Evolutionary conservation across 306 rosid species (phyloP).

Genomic region (Abrus pulchellus): DNA sequence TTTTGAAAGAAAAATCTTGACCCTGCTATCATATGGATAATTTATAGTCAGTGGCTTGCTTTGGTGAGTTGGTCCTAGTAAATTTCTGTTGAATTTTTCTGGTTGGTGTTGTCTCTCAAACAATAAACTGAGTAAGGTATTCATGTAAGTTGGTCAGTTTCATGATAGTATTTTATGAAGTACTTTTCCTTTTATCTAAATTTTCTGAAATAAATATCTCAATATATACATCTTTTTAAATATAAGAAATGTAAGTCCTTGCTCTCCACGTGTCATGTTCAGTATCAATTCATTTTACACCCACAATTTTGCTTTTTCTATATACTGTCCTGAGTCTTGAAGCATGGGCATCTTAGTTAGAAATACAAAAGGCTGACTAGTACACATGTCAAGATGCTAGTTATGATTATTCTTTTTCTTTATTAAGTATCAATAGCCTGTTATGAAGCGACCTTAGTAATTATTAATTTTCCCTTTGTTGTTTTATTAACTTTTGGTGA

Average conservation of each 20-base stretch:
- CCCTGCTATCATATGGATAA: constrained; percentile 13
- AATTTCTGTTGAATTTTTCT: constrained; percentile 23
- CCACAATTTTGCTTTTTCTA: too few relatives aligned
- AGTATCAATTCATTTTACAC: too few relatives aligned
- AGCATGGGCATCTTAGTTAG: too few relatives aligned
- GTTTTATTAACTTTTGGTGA: constrained; percentile 25
- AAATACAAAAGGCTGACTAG: background rate
- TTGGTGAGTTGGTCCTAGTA: constrained; percentile 35
- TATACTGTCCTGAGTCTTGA: too few relatives aligned
- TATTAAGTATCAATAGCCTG: constrained; percentile 22
- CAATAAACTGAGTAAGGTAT: constrained; percentile 29
- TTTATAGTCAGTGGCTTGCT: constrained; percentile 19
- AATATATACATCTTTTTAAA: background rate
- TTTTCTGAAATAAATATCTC: constrained; percentile 15
- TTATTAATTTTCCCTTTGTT: constrained; percentile 27
- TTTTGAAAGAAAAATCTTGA: constrained; percentile 26
- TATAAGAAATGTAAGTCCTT: too few relatives aligned
- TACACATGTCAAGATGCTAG: constrained; percentile 11
- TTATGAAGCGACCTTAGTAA: constrained; percentile 15
- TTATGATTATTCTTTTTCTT: background rate
- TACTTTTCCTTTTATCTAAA: constrained; percentile 24
- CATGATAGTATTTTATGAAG: constrained; percentile 31
- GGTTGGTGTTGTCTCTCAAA: constrained; percentile 6
- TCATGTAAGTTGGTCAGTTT: background rate
- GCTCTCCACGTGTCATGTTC: too few relatives aligned